A percentile compares a stretch with the other conserved stretches of the same genome.
phyloP scores from a whole-genome alignment of 2,329 filamentous ascomycete species.

The Westerdykella sp. region DNA sequence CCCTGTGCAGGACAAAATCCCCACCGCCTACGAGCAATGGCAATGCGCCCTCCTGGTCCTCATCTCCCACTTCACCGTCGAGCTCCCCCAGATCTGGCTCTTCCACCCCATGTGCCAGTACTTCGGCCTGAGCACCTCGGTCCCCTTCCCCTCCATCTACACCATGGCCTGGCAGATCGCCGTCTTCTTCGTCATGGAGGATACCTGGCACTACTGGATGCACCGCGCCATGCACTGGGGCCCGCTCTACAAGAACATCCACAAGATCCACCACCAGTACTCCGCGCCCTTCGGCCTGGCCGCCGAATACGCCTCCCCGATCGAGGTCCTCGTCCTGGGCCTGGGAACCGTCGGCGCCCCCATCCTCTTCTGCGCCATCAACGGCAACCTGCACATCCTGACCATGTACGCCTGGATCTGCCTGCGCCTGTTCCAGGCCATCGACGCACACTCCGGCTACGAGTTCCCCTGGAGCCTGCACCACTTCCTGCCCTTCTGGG shows the following conservation, averaged over 20 bases:
- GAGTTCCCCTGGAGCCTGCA: slow-evolving; percentile 97
- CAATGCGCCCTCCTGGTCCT: slow-evolving; percentile 89
- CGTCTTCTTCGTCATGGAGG: slow-evolving; percentile 92
- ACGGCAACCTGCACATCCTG: slow-evolving; percentile 82
- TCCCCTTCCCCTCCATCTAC: slow-evolving; percentile 79
- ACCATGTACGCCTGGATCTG: slow-evolving; percentile 99
- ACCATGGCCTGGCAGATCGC: slow-evolving; percentile 89
- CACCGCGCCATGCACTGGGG: slow-evolving; percentile 92
- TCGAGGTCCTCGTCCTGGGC: slow-evolving; percentile 92
- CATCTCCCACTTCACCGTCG: slow-evolving; percentile 92
- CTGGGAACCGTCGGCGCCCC: slow-evolving; percentile 78
- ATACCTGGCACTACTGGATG: slow-evolving; percentile 97
- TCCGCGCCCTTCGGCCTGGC: slow-evolving; percentile 94
- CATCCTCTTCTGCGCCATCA: slow-evolving; percentile 75
- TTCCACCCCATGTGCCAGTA: slow-evolving; percentile 96
- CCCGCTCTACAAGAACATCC: slow-evolving; percentile 89
- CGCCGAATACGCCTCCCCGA: slow-evolving; percentile 94
- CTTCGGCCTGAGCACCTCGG: slow-evolving; percentile 79
- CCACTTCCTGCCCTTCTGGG: slow-evolving; percentile 96
- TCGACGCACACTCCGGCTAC: slow-evolving; percentile 95
- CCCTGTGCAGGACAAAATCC: slow-evolving; percentile 63
- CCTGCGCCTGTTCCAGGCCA: slow-evolving; percentile 89
- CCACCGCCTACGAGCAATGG: slow-evolving; percentile 89
- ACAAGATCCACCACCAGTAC: slow-evolving; percentile 99
- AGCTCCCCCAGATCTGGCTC: slow-evolving; percentile 97